Percentiles rank a stretch among this genome's conserved stretches.
These are phyloP conservation scores for Penicillium lagena DNA, from an alignment of 495 filamentous ascomycete genomes.

Conservation along the genomic window DNA sequence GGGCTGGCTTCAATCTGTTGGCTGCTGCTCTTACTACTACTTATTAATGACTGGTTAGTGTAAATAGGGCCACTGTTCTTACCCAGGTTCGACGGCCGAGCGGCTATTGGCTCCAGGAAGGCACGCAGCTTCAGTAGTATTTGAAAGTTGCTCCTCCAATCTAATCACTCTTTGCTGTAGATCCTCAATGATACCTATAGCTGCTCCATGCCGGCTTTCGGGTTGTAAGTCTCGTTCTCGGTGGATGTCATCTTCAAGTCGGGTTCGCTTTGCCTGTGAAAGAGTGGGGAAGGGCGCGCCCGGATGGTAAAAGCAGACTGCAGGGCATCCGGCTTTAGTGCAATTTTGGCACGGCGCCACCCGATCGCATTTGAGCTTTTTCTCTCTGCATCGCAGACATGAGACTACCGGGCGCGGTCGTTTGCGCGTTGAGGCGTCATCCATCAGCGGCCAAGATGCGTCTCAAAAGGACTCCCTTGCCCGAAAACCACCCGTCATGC, in stretches of 20 bases:
- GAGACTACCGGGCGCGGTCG: constrained; percentile 21
- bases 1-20: too few relatives aligned
- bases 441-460: too few relatives aligned
- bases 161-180: constrained; percentile 16
- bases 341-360: constrained; percentile 22
- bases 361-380: constrained; percentile 27
- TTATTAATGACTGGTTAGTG: too few relatives aligned
- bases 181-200: constrained; percentile 17
- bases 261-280: constrained; percentile 9
- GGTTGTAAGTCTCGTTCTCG: neutral
- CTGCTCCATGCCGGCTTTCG: neutral
- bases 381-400: constrained; percentile 24
- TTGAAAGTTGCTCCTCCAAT: constrained; percentile 13
- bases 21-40: too few relatives aligned
- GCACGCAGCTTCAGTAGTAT: neutral
- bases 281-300: neutral
- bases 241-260: neutral
- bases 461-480: too few relatives aligned
- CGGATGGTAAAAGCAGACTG: constrained; percentile 14
- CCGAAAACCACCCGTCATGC: too few relatives aligned
- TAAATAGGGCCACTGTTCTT: too few relatives aligned
- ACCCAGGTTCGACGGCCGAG: too few relatives aligned
- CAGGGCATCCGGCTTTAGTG: constrained; percentile 11
- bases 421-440: constrained; percentile 6
- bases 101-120: neutral